These are phyloP conservation scores for Nitzschia sp. DNA, from an alignment of 108 stramenopile genomes.

Conservation along the genomic window DNA sequence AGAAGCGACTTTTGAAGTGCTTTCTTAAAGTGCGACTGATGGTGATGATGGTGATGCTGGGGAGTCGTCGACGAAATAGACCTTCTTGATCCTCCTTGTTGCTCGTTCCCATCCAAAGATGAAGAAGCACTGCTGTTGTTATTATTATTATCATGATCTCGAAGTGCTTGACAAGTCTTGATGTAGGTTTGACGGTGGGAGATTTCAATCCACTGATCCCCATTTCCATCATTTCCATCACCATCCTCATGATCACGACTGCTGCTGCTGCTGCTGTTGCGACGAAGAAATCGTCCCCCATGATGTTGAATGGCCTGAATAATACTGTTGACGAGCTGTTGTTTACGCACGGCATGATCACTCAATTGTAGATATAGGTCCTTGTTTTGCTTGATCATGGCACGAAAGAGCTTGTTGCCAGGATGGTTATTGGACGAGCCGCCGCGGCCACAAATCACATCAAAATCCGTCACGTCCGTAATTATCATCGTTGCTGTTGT, in stretches of 20 bases:
- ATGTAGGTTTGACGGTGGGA: not conserved
- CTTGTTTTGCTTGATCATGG: constrained; percentile 10
- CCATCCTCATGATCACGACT: too few species aligned
- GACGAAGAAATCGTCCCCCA: constrained; percentile 15
- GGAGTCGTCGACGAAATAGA: too few species aligned
- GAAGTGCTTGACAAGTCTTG: constrained; percentile 10
- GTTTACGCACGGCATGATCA: not conserved
- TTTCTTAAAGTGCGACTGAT: too few species aligned
- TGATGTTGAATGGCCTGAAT: constrained; percentile 13
- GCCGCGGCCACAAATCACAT: constrained; percentile 13
- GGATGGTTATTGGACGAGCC: constrained; percentile 1
- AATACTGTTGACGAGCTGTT: constrained; percentile 9
- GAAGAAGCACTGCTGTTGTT: too few species aligned
- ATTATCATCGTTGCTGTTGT: not conserved
- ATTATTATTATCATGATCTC: too few species aligned
- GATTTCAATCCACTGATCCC: constrained; percentile 6
- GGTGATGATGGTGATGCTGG: too few species aligned
- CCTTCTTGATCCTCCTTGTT: too few species aligned
- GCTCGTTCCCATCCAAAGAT: too few species aligned
- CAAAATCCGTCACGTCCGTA: not conserved
- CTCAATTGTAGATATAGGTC: constrained; percentile 5
- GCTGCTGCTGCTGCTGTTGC: not conserved
- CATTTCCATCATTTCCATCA: too few species aligned
- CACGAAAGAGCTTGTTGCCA: constrained; percentile 13
- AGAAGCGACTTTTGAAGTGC: too few species aligned